Conservation (phyloP, 2,329 filamentous ascomycete species). For the Bipolaris bicolor region DNA sequence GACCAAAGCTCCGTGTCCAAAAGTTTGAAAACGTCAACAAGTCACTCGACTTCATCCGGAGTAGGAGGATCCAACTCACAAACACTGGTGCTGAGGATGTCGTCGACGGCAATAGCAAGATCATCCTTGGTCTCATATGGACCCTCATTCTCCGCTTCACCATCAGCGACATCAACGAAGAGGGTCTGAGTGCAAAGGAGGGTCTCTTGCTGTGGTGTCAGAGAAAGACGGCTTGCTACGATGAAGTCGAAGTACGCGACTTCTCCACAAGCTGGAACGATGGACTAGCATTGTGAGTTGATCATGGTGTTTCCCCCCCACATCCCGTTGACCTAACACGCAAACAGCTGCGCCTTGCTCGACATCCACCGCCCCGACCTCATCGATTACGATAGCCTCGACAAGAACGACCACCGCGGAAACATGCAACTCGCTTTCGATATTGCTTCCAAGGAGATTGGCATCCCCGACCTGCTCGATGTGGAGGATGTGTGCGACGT, state of each 20-base stretch:
- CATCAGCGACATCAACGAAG: conserved; percentile 97
- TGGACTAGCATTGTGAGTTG: conserved; percentile 77
- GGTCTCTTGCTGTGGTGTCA: conserved; percentile 96
- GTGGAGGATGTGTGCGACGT: conserved; percentile 99
- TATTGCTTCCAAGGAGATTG: conserved; percentile 93
- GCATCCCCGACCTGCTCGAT: conserved; percentile 92
- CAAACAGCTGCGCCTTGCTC: conserved; percentile 75
- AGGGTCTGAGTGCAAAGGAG: conserved; percentile 97
- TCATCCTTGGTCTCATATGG: conserved; percentile 97
- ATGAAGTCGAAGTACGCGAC: conserved; percentile 93
- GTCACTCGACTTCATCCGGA: conserved; percentile 90
- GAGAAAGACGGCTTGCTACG: conserved; percentile 97
- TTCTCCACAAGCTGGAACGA: conserved; percentile 98
- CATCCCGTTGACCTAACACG: conserved; percentile 12
- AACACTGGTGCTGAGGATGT: conserved; percentile 99
- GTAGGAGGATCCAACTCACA: conserved; percentile 91
- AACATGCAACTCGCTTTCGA: conserved; percentile 99
- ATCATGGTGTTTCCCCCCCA: too few species aligned
- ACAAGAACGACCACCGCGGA: conserved; percentile 90
- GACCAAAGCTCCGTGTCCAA: conserved; percentile 94
- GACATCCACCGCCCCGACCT: conserved; percentile 97
- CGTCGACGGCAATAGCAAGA: conserved; percentile 96
- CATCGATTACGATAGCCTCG: conserved; percentile 93
- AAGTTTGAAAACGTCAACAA: conserved; percentile 98
- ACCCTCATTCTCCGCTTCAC: conserved; percentile 97